Percentiles rank a stretch among this genome's conserved stretches.
These are phyloP conservation scores for Chenopodium formosanum DNA, from an alignment of 148 eudicot genomes.

Conservation along the genomic window DNA sequence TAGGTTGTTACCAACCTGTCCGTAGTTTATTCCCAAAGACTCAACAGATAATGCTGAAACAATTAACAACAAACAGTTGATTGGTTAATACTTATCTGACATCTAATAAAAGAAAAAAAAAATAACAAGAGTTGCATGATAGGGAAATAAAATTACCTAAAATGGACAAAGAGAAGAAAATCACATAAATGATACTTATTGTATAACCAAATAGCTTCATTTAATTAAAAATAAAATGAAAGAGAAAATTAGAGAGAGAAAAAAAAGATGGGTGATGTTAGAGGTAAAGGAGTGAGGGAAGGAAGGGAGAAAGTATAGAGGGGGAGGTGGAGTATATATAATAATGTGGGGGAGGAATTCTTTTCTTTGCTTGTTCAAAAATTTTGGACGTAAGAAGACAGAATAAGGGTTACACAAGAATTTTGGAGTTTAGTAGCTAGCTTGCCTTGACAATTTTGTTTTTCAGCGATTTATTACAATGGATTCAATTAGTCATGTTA, in stretches of 20 bases:
- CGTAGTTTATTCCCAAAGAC: conserved; percentile 74
- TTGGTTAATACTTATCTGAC: conserved; percentile 2
- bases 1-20: conserved; percentile 66
- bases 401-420: conserved; percentile 6
- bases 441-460: conserved; percentile 27
- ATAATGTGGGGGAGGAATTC: conserved; percentile 6
- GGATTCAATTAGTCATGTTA: conserved; percentile 3
- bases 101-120: conserved; percentile 8
- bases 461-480: neutral
- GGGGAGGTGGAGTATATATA: conserved; percentile 19
- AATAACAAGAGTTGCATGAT: neutral
- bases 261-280: neutral
- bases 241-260: neutral
- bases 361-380: conserved; percentile 35
- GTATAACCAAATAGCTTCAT: conserved; percentile 24
- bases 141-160: conserved; percentile 16
- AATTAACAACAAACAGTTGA: neutral
- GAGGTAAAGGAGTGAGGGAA: neutral
- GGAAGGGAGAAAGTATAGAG: conserved; percentile 13
- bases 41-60: conserved; percentile 21
- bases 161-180: conserved; percentile 21
- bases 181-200: neutral
- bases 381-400: neutral
- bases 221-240: neutral
- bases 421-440: conserved; percentile 14